Evolutionary conservation across 306 rosid genomes (phyloP), one percentile per base, ranked within the genome.

Genomic region (Nissolia schottii): DNA sequence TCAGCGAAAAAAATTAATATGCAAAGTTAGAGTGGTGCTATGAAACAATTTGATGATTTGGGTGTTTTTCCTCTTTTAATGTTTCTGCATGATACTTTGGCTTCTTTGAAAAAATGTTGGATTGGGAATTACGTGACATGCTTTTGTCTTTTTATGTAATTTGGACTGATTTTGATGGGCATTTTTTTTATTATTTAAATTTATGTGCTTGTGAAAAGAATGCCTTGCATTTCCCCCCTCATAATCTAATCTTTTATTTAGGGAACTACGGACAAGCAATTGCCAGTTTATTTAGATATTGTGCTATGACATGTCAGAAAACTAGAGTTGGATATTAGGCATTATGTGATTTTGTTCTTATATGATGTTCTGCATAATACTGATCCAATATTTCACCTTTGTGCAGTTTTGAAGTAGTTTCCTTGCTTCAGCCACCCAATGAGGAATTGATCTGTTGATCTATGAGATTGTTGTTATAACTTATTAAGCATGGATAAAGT

Each of bases 401-500:
- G 62, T 82, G 74, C 85, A 85, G 89, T 24, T 64, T 65, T 73
- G 78, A 68, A 51, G 80, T 29, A 63, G 71, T 81, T 64, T 64
- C 10, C 56, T 83, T 78, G 81, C 77, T 75, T 51, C 71, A 55
- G 69, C 81, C 22, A 16, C 70, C 65, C 58, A 19, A 85, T 76
- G 85, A 80, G 71, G 70, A 64, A 65, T 72, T 83, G 84, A 78
- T 25, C 58, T 35, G 15, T 25, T 59, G 62, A 60, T 62, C 18
- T 77, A 56, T 62, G 69, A 62, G 77, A 63, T 31, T 80, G 43
- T 68, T 71, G 16, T 45, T 81, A 14, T 75, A 77, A 34, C 9
- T 80, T 32, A 64, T 46, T 41, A 41, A 78, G 50, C 67, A 95
- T 95, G 99, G 99, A 95, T 69, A 95, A 91, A 59, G 89, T 37